Evolutionary conservation across 2,329 filamentous ascomycete species (phyloP), one percentile per base, ranked within the genome.

Genomic region (Diplodia scrobiculata): DNA sequence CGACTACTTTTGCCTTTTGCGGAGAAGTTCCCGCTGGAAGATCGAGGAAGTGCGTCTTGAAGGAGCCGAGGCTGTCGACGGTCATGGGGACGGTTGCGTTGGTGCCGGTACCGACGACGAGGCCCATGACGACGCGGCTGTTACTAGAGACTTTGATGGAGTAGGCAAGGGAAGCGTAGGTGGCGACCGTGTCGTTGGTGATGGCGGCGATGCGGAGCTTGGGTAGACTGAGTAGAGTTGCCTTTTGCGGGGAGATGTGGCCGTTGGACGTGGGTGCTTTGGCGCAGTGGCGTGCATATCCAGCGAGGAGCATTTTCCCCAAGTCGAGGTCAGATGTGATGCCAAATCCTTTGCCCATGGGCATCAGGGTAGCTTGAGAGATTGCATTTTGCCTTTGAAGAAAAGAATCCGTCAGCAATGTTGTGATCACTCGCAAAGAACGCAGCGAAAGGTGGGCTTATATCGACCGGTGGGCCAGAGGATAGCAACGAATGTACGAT

Each of bases 31-130:
- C 41, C n/a, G 71, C 69, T 5, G 81, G 78, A 9, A 77, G 63
- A 11, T 69, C 68, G 53, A 86, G 81, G 68, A 72, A 77, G 60
- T 79, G 86, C 71, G 81, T 77, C 74, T 94, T 94, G 66, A 82
- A 84, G 9, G 84, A 79, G 68, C 89, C 86, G 19, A 95, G 80
- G 66, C 82, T 84, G 54, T 78, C 83, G 59, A 89, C 78, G 70
- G 83, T 85, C 75, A 95, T 84, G 0, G 90, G 87, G 48, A 94
- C 87, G 1, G 91, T 94, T 1, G 91, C 91, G 72, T 94, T 94
- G 73, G 88, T 89, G 3, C 91, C 91, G 0, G 91, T 94, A 11
- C 91, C 91, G 41, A 92, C 89, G 68, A 95, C 93, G 21, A 94
- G 82, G 5, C 89, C 90, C 89, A 94, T 93, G 32, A 84, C 85